Base-by-base conservation (phyloP, 2,329 filamentous ascomycete species). In the Monilinia polystroma region DNA sequence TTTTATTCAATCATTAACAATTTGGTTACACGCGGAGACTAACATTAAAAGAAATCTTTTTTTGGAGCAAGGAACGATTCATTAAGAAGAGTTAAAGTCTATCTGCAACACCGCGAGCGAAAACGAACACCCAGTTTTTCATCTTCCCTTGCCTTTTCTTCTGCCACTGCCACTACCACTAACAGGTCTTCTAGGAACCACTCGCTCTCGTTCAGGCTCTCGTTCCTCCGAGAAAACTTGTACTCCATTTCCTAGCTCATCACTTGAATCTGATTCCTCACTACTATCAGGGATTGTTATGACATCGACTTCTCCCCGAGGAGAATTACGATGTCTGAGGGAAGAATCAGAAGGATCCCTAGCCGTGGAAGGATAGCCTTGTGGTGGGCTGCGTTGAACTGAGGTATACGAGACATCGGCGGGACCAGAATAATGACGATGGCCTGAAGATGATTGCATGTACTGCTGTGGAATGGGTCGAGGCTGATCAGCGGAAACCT, bases 371-470 rank as follows among this genome's bases (percentile, higher is more conserved):
- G 72, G 65, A 60, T 73, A 73, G 16, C 64, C 66, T 18, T 62
- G 66, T 43, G 73, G 72, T 29, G 68, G 68, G 65, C 53, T 73
- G 7, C 74, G 71, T 52, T 66, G 69, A 53, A 76, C 56, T 26
- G 71, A 71, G 16, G 73, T 71, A 57, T 76, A 80, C 3, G 73
- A 68, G 43, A 80, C 71, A 54, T 79, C 78, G 70, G 64, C 70
- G 69, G 68, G 74, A 35, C 67, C 70, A 54, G 78, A 78, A 52
- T 77, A 73, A 65, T 77, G 70, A 20, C 72, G 71, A 32, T 72
- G 72, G 64, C 68, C 66, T 45, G 67, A 73, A 60, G 76, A 75
- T 41, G 73, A 69, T 54, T 77, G 75, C 64, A 73, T 66, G 73
- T 77, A 77, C 71, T 76, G 73, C 60, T 69, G 66, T 20, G 75